Conservation (phyloP, 495 filamentous ascomycete species). For the Aspergillus cristatus region DNA sequence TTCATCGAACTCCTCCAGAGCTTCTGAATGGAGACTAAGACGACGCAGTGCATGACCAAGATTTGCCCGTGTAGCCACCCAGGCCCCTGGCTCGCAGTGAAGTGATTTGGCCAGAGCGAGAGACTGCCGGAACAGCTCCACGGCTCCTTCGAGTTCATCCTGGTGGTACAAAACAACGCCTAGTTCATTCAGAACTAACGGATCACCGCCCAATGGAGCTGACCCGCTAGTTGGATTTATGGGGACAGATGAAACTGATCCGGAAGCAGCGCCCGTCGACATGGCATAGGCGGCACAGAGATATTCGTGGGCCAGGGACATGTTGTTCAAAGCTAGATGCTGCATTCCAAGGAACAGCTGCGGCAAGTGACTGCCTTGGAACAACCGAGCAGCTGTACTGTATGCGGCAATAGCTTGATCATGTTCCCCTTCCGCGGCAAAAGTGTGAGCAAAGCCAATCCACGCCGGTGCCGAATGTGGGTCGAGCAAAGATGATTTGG, state of each 20-base stretch:
- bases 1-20: slow-evolving; percentile 70
- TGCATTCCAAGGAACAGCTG: slow-evolving; percentile 98
- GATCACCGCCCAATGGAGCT: slow-evolving; percentile 48
- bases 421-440: slow-evolving; percentile 99
- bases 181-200: slow-evolving; percentile 88
- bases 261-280: slow-evolving; percentile 47
- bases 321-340: slow-evolving; percentile 89
- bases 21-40: slow-evolving; percentile 55
- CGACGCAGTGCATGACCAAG: slow-evolving; percentile 81
- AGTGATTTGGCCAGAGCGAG: slow-evolving; percentile 70
- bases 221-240: slow-evolving; percentile 45
- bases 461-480: slow-evolving; percentile 96
- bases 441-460: slow-evolving; percentile 99
- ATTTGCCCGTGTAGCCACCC: slow-evolving; percentile 81
- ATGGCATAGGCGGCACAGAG: slow-evolving; percentile 75
- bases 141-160: slow-evolving; percentile 62
- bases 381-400: slow-evolving; percentile 87
- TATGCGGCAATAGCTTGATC: slow-evolving; percentile 98
- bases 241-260: slow-evolving; percentile 18
- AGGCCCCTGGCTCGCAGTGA: slow-evolving; percentile 69
- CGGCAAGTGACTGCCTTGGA: slow-evolving; percentile 93
- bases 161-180: slow-evolving; percentile 93
- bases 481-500: slow-evolving; percentile 93
- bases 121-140: slow-evolving; percentile 62
- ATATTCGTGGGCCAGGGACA: slow-evolving; percentile 92